phyloP scores from a whole-genome alignment of 148 eudicot species.

The Silene uniflora region DNA sequence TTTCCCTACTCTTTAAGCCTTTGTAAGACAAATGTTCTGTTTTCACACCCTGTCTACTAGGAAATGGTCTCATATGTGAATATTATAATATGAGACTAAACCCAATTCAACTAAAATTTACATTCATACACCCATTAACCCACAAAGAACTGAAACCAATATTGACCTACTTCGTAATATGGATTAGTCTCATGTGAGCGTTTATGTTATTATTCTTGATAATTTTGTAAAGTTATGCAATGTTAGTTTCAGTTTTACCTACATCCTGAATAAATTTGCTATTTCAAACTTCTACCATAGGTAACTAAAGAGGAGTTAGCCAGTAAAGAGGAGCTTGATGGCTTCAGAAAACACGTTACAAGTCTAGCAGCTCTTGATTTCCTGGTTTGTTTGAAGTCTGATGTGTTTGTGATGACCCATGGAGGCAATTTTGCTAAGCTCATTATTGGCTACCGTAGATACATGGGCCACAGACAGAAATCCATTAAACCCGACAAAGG shows the following conservation, averaged over 20 bases:
- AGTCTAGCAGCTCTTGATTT: constrained; percentile 96
- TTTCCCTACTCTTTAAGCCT: neutral
- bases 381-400: constrained; percentile 90
- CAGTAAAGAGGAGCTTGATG: constrained; percentile 73
- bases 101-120: too few species aligned
- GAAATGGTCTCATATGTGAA: too few species aligned
- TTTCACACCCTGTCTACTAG: too few species aligned
- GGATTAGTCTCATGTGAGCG: too few species aligned
- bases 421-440: constrained; percentile 98
- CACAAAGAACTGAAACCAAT: too few species aligned
- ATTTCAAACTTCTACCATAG: constrained; percentile 35
- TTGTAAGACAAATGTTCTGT: too few species aligned
- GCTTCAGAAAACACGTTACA: constrained; percentile 89
- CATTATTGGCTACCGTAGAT: constrained; percentile 78
- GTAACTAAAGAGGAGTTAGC: constrained; percentile 95
- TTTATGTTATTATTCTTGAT: neutral
- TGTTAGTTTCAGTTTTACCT: neutral
- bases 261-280: constrained; percentile 4
- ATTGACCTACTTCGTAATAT: too few species aligned
- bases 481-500: constrained; percentile 98
- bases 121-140: too few species aligned
- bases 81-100: too few species aligned
- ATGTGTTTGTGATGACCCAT: constrained; percentile 97
- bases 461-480: constrained; percentile 82
- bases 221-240: neutral